phyloP scores from a whole-genome alignment of 192 early-diverging fungal genomes.

The Lunasporangiospora selenospora region DNA sequence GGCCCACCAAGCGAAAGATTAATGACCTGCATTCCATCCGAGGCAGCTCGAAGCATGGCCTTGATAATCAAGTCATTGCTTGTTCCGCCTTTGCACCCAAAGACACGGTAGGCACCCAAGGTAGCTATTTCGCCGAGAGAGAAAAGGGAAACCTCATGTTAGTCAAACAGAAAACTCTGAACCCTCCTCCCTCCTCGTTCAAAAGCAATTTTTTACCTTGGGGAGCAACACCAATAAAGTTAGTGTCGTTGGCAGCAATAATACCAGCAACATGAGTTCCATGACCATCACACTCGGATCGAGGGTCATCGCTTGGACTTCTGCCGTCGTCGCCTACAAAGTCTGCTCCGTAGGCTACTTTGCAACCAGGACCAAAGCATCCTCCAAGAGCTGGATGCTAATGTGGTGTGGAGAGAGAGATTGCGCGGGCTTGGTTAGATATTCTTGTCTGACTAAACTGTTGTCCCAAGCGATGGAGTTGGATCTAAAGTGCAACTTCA shows the following conservation, averaged over 20 bases:
- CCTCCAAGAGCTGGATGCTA: conserved; percentile 70
- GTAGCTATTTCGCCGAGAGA: conserved; percentile 60
- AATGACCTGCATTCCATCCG: conserved; percentile 81
- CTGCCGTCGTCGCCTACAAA: conserved; percentile 63
- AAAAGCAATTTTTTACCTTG: conserved; percentile 57
- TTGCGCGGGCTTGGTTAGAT: too few species aligned
- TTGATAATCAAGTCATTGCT: conserved; percentile 78
- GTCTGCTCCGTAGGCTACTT: conserved; percentile 65
- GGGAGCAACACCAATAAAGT: conserved; percentile 84
- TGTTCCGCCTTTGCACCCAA: conserved; percentile 76
- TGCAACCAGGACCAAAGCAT: conserved; percentile 71
- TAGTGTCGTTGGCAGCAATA: conserved; percentile 70
- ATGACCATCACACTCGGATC: conserved; percentile 68
- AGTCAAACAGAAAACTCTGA: too few species aligned
- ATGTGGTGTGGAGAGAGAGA: neutral
- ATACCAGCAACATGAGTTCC: conserved; percentile 75
- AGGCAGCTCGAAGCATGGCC: conserved; percentile 74
- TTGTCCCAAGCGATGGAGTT: too few species aligned
- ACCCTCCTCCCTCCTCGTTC: too few species aligned
- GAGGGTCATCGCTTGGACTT: conserved; percentile 60
- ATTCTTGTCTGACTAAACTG: too few species aligned
- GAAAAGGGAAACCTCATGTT: too few species aligned
- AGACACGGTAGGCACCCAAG: conserved; percentile 82
- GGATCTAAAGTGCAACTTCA: too few species aligned
- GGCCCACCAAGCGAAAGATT: conserved; percentile 84